A percentile compares a stretch with the other conserved stretches of the same genome.
Conservation (phyloP, 306 rosid genomes). For the Crotalaria pallida region DNA sequence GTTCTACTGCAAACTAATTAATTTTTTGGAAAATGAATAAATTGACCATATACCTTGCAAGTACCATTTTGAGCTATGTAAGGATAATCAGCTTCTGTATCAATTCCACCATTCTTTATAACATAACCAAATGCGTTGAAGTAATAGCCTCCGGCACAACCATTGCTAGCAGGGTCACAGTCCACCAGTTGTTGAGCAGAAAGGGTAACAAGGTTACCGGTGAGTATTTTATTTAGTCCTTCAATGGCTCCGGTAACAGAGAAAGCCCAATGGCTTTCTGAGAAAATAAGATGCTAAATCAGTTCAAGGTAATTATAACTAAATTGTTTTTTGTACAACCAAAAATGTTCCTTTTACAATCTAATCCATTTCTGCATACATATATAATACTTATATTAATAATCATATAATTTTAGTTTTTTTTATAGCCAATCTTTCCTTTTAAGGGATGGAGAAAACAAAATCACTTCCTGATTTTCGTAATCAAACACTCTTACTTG, state of each 20-base stretch:
- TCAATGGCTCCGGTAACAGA: constrained; percentile 57
- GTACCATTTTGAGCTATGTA: constrained; percentile 41
- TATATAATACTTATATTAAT: too few relatives aligned
- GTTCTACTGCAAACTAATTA: not conserved
- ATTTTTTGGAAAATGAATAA: not conserved
- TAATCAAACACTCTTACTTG: too few relatives aligned
- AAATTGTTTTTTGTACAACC: too few relatives aligned
- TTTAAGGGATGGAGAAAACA: too few relatives aligned
- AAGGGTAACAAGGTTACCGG: constrained; percentile 45
- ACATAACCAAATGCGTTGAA: constrained; percentile 66
- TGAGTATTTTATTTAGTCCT: constrained; percentile 61
- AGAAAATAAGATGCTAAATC: not conserved
- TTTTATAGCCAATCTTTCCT: too few relatives aligned
- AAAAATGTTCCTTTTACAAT: too few relatives aligned
- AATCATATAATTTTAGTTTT: too few relatives aligned
- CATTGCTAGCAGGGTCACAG: constrained; percentile 50
- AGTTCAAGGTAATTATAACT: not conserved
- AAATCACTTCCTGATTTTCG: too few relatives aligned
- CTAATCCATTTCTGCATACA: too few relatives aligned
- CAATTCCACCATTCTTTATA: constrained; percentile 60
- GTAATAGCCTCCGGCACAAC: constrained; percentile 66
- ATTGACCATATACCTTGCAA: constrained; percentile 35
- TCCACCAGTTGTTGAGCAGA: constrained; percentile 67
- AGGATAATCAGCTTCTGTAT: constrained; percentile 53
- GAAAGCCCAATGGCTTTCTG: constrained; percentile 77